These are phyloP conservation scores for Amanita muscaria DNA, from an alignment of 768 basidiomycete genomes.

Conservation along the genomic window DNA sequence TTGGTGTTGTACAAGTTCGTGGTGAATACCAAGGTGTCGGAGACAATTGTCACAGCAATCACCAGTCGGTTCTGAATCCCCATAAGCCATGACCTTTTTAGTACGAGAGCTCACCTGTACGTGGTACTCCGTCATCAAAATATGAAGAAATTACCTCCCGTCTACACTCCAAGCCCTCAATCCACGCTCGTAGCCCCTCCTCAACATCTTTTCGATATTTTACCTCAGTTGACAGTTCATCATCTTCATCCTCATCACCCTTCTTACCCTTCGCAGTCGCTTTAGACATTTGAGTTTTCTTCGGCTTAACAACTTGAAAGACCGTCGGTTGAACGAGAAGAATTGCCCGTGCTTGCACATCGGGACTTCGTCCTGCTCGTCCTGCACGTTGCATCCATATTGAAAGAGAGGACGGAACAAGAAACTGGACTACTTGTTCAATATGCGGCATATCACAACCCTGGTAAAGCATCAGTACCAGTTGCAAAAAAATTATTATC, in stretches of 20 bases:
- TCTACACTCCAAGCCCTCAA: constrained; percentile 16
- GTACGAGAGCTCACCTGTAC: constrained; percentile 6
- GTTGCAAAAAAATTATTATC: neutral
- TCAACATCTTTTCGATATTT: constrained; percentile 15
- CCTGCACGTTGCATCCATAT: constrained; percentile 19
- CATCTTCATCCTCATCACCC: neutral
- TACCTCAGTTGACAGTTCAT: neutral
- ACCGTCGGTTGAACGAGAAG: constrained; percentile 11
- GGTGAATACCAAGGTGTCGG: no score
- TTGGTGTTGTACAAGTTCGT: no score
- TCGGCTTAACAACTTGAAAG: constrained; percentile 8
- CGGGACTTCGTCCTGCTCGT: constrained; percentile 8
- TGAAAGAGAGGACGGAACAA: constrained; percentile 14
- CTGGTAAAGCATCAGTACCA: constrained; percentile 7
- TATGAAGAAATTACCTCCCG: constrained; percentile 17
- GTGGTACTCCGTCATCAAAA: constrained; percentile 16
- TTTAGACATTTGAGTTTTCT: neutral
- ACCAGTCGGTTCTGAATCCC: no score
- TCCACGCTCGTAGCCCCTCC: constrained; percentile 16
- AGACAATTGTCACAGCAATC: no score
- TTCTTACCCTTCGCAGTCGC: no score
- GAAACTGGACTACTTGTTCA: constrained; percentile 20
- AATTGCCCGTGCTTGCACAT: constrained; percentile 9
- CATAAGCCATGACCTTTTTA: no score
- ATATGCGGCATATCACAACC: constrained; percentile 23